Percentiles rank a stretch among this genome's conserved stretches.
Evolutionary conservation across 352 stramenopile genomes (phyloP).

Genomic region (Phytophthora meadii): DNA sequence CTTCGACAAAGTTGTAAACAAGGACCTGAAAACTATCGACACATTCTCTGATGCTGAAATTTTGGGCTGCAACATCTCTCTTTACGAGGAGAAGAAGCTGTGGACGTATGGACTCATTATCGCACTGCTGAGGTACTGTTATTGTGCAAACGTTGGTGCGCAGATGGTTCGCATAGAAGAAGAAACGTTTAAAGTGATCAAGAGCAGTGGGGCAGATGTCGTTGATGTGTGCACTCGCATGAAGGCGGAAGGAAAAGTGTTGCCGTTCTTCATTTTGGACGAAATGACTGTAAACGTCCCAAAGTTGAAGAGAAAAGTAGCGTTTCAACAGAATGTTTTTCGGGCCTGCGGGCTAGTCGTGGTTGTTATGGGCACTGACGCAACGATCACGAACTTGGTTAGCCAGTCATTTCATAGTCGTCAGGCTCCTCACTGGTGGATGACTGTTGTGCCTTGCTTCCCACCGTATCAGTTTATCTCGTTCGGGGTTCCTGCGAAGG

Average conservation of each 20-base stretch:
- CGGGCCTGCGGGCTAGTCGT: constrained; percentile 20
- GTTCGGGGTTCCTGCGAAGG: background rate
- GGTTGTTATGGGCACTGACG: constrained; percentile 33
- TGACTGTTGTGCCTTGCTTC: constrained; percentile 2
- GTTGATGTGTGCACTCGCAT: background rate
- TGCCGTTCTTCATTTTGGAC: constrained; percentile 20
- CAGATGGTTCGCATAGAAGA: constrained; percentile 12
- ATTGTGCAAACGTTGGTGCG: background rate
- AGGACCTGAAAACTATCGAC: background rate
- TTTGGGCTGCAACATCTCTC: background rate
- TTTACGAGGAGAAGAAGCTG: background rate
- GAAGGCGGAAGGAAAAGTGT: background rate
- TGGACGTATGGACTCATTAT: background rate
- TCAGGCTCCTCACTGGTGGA: background rate
- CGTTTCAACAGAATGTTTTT: constrained; percentile 25
- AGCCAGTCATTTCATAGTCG: background rate
- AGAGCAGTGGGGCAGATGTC: background rate
- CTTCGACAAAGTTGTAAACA: background rate
- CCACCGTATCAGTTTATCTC: constrained; percentile 2
- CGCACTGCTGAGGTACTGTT: background rate
- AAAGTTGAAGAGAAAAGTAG: background rate
- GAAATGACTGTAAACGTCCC: background rate
- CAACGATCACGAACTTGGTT: constrained; percentile 19
- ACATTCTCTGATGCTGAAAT: background rate
- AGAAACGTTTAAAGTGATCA: background rate